A percentile compares a stretch with the other conserved stretches of the same genome.
These are phyloP conservation scores for Aureobasidium zeae DNA, from an alignment of 2,329 filamentous ascomycete species.

Conservation along the genomic window DNA sequence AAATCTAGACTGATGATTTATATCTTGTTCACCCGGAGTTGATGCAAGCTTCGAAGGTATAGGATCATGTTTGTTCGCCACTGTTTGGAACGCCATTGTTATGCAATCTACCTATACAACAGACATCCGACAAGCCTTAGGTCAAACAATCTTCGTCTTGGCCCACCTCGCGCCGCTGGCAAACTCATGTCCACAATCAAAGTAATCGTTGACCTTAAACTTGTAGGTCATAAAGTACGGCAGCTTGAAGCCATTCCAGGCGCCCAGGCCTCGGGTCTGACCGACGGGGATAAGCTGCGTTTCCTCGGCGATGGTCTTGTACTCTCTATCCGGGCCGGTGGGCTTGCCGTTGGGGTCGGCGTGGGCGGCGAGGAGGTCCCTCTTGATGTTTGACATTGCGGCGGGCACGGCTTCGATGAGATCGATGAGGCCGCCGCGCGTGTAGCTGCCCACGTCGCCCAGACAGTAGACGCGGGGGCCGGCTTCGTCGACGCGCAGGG, in stretches of 20 bases:
- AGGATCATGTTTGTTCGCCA: no score
- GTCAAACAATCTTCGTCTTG: no score
- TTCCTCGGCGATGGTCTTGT: conserved; percentile 15
- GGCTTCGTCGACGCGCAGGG: conserved; percentile 38
- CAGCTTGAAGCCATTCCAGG: no score
- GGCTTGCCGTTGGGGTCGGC: conserved; percentile 21
- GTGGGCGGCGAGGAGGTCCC: conserved; percentile 34
- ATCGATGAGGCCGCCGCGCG: conserved; percentile 35
- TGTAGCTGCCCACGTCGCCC: conserved; percentile 39
- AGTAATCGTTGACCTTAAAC: no score
- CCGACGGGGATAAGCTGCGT: background rate
- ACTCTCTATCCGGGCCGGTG: conserved; percentile 24
- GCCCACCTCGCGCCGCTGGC: no score
- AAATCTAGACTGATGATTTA: background rate
- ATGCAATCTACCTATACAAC: background rate
- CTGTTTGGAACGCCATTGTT: no score
- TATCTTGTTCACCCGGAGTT: background rate
- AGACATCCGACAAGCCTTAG: no score
- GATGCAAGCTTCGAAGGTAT: no score
- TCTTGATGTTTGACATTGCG: conserved; percentile 37
- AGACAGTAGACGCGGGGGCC: conserved; percentile 40
- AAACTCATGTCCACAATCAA: no score
- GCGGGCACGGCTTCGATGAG: conserved; percentile 34
- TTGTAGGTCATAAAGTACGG: no score
- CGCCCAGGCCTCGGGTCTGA: no score